Base-by-base conservation (phyloP, 2,329 filamentous ascomycete species). In the Purpureocillium lavendulum region DNA sequence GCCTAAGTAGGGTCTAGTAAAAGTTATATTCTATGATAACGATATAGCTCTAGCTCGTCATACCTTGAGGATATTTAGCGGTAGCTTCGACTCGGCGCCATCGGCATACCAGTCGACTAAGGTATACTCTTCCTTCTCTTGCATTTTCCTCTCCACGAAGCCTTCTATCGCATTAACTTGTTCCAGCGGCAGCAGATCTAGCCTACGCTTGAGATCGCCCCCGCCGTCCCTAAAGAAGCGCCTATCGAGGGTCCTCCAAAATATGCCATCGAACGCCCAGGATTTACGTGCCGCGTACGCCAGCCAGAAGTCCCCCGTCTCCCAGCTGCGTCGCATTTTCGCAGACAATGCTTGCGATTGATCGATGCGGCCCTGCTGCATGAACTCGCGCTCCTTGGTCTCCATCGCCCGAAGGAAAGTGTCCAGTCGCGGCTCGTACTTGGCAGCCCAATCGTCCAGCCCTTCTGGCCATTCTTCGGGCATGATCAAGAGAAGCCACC, bases 251-350 rank as follows among this genome's bases (percentile, higher is more conserved):
- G 45, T 58, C 38, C 49, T 59, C 61, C 61, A 65, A 40, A 40
- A 66, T 6, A 65, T 44, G 10, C 47, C 46, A 39, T 66, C 62
- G 45, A 66, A 62, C 0, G 53, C 57, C 57, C 57, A 64, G 39
- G 57, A 61, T 30, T 60, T 61, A 34, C 57, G 56, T 4, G 54
- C 56, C 3, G 55, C 60, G 24, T 61, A 62, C 37, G 49, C 57
- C 13, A 63, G 15, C 54, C 54, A 55, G 46, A 58, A 62, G 2
- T 48, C 45, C 8, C 50, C 42, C 5, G 45, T 58, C 17, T 60
- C 54, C 62, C 59, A 64, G 42, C 57, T 62, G 26, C 60, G 48
- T 6, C 52, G 41, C 61, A 66, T 66, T 2, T 53, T 40, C 14
- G 40, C 40, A 2, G 57, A 64, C 10, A 64, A 50, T 2, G 38